Conservation (phyloP, 2,329 filamentous ascomycete genomes). For the Coniella vitis region DNA sequence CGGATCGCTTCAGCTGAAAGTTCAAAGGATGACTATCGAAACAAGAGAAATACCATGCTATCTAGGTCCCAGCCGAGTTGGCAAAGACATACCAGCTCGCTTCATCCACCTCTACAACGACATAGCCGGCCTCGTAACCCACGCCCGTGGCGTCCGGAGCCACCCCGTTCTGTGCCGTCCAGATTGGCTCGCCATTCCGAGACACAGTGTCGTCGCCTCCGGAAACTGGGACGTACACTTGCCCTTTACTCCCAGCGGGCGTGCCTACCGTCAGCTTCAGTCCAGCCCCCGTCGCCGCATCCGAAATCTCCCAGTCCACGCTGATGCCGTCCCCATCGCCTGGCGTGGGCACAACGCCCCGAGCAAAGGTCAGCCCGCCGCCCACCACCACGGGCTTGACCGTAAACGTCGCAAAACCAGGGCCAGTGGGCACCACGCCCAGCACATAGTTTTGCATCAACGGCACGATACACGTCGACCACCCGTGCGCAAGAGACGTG, state of each 20-base stretch:
- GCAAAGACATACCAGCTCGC: background rate
- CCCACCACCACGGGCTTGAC: constrained; percentile 30
- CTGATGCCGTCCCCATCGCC: constrained; percentile 26
- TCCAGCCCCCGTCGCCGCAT: constrained; percentile 8
- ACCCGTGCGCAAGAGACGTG: constrained; percentile 44
- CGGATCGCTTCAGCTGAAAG: too few relatives aligned
- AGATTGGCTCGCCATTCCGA: constrained; percentile 19
- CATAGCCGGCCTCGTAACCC: background rate
- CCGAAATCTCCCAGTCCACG: constrained; percentile 30
- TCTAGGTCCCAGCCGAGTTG: background rate
- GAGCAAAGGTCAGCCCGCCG: constrained; percentile 34
- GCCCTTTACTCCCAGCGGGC: constrained; percentile 26
- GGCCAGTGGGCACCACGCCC: constrained; percentile 36
- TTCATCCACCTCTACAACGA: background rate
- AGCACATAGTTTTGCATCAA: constrained; percentile 39
- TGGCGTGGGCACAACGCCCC: constrained; percentile 36
- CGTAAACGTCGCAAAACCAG: constrained; percentile 36
- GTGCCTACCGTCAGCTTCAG: constrained; percentile 26
- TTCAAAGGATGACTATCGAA: too few relatives aligned
- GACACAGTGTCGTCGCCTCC: constrained; percentile 13
- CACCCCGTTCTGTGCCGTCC: constrained; percentile 3
- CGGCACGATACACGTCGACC: constrained; percentile 44
- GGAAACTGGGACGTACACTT: constrained; percentile 20
- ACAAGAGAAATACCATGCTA: background rate
- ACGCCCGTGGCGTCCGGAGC: background rate